phyloP scores from a whole-genome alignment of 2,329 filamentous ascomycete genomes.

The Purpureocillium lavendulum region DNA sequence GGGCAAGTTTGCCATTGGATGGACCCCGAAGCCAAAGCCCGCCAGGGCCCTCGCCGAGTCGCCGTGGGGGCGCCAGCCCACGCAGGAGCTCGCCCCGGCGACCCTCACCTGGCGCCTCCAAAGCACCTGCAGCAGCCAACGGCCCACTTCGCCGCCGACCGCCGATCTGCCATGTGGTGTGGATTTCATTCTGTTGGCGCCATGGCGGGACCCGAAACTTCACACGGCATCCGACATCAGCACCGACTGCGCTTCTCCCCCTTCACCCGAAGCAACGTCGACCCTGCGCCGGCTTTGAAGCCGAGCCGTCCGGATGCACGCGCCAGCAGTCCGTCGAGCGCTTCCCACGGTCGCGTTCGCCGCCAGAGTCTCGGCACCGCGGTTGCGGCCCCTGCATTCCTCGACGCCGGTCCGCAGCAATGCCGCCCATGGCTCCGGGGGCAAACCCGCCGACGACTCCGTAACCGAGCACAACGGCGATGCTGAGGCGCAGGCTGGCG shows the following conservation, averaged over 20 bases:
- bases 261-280: neutral
- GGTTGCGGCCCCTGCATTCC: constrained; percentile 13
- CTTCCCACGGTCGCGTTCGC: constrained; percentile 15
- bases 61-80: too few species aligned
- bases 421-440: constrained; percentile 11
- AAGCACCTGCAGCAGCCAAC: too few species aligned
- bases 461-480: constrained; percentile 17
- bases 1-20: too few species aligned
- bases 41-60: too few species aligned
- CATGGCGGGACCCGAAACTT: too few species aligned
- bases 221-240: neutral
- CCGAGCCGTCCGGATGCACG: constrained; percentile 21
- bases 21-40: too few species aligned
- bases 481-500: constrained; percentile 16
- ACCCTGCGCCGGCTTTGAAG: constrained; percentile 9
- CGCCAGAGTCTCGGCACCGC: constrained; percentile 12
- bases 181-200: too few species aligned
- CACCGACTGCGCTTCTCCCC: neutral
- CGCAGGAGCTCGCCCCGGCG: too few species aligned
- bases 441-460: constrained; percentile 19
- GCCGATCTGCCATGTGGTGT: too few species aligned
- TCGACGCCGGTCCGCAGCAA: constrained; percentile 9
- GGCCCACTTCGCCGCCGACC: too few species aligned
- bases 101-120: too few species aligned
- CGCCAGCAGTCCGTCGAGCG: constrained; percentile 19